Conservation (phyloP, 192 early-diverging fungal species). For the Rhizophagus clarus region DNA sequence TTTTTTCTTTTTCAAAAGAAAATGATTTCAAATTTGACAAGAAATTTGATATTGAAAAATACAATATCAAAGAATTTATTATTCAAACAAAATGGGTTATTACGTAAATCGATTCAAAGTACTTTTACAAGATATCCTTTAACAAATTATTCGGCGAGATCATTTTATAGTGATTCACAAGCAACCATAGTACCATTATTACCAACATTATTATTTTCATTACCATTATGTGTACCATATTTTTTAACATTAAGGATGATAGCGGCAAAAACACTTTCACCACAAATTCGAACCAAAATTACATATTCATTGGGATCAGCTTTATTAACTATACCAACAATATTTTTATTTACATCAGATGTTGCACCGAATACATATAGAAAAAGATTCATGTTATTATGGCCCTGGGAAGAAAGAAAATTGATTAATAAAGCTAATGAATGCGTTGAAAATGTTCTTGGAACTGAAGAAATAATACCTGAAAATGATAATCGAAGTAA, state of each 20-base stretch:
- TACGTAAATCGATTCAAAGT: neutral
- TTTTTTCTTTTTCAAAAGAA: too few species aligned
- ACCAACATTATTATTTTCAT: constrained; percentile 20
- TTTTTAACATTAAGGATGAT: neutral
- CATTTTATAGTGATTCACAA: neutral
- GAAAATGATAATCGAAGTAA: neutral
- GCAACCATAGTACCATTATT: neutral
- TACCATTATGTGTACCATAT: constrained; percentile 25
- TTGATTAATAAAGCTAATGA: constrained; percentile 7
- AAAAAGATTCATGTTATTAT: constrained; percentile 20
- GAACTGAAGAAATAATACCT: neutral
- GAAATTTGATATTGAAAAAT: neutral
- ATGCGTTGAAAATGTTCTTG: constrained; percentile 16
- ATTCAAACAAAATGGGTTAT: neutral
- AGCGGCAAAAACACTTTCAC: neutral
- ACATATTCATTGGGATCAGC: neutral
- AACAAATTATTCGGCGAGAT: neutral
- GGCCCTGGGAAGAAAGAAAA: constrained; percentile 22
- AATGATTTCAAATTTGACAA: neutral
- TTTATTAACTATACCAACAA: neutral
- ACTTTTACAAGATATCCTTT: neutral
- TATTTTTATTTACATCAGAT: constrained; percentile 10
- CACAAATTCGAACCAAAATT: neutral
- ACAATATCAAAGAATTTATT: neutral
- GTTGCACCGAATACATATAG: constrained; percentile 17